Evolutionary conservation across 2,329 filamentous ascomycete species (phyloP), one percentile per base, ranked within the genome.

Genomic region (Hypoxylon sp.): DNA sequence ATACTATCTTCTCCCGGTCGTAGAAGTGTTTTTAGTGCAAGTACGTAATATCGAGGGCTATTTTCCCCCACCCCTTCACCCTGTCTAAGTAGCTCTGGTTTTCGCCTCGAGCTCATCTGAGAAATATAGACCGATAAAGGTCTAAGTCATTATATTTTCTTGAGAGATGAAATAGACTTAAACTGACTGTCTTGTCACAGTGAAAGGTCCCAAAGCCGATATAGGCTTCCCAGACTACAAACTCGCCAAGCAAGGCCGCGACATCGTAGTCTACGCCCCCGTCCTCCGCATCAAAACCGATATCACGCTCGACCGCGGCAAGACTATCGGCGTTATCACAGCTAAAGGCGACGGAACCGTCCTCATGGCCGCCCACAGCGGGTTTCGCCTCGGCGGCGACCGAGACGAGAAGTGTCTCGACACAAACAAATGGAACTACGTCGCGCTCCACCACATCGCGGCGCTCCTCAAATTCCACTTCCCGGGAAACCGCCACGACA

Each of bases 241-340:
- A 47, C 46, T 73, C 2, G 72, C 64, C 0, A 73, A 73, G 55
- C 66, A 70, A 29, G 72, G 72, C 0, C 55, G 42, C 0, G 54
- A 67, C 4, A 75, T 75, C 5, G 52, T 70, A 1, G 59, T 74
- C 1, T 74, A 67, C 9, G 57, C 55, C 0, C 70, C 67, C 3
- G 44, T 74, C 0, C 13, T 68, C 1, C 61, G 70, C 0, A 26
- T 76, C 1, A 50, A 71, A 9, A 74, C 72, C 0, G 73, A 71
- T 6, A 57, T 73, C 0, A 24, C 17, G 10, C 57, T 76, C 9
- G 63, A 72, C 19, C 35, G 35, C 3, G 65, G 52, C 1, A 77
- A 77, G 35, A 76, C 74, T 0, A 67, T 75, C 11, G 75, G 75
- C 0, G 58, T 70, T 0, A 68, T 77, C 3, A 71, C 59, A 0